phyloP scores from a whole-genome alignment of 1,139 yeast species.

The Suhomyces panamericanus region DNA sequence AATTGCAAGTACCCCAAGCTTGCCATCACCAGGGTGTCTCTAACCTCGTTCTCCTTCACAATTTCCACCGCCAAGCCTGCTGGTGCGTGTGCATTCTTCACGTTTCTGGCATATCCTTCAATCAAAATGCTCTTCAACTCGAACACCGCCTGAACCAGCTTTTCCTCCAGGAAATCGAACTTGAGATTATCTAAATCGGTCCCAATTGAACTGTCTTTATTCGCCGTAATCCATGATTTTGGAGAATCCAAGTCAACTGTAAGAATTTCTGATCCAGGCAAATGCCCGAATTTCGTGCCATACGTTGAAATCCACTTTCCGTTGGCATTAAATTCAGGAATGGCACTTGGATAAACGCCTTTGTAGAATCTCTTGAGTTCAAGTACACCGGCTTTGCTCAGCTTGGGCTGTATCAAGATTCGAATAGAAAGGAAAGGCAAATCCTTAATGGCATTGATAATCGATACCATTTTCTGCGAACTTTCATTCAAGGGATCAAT shows the following conservation, averaged over 20 bases:
- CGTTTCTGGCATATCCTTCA: slow-evolving; percentile 69
- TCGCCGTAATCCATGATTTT: slow-evolving; percentile 60
- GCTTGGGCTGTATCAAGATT: slow-evolving; percentile 59
- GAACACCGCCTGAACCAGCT: slow-evolving; percentile 19
- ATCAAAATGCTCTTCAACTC: slow-evolving; percentile 52
- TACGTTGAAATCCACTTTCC: slow-evolving; percentile 30
- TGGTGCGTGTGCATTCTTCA: slow-evolving; percentile 39
- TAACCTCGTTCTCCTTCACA: slow-evolving; percentile 12
- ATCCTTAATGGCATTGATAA: slow-evolving; percentile 47
- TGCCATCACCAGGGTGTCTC: slow-evolving; percentile 71
- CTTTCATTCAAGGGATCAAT: slow-evolving; percentile 72
- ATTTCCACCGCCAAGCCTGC: slow-evolving; percentile 54
- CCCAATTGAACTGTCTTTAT: slow-evolving; percentile 37
- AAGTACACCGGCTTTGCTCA: slow-evolving; percentile 29
- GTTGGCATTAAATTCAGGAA: slow-evolving; percentile 39
- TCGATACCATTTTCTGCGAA: slow-evolving; percentile 61
- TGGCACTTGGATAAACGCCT: slow-evolving; percentile 39
- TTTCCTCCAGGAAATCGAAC: slow-evolving; percentile 30
- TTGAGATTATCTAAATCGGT: slow-evolving; percentile 65
- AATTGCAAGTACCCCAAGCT: slow-evolving; percentile 77
- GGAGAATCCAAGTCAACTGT: slow-evolving; percentile 66
- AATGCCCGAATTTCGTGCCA: slow-evolving; percentile 20
- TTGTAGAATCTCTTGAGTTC: slow-evolving; percentile 58
- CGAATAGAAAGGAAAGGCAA: slow-evolving; percentile 50
- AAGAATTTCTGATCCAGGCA: slow-evolving; percentile 53